These are phyloP conservation scores for Cytidiella melzeri DNA, from an alignment of 768 basidiomycete species.

Conservation along the genomic window DNA sequence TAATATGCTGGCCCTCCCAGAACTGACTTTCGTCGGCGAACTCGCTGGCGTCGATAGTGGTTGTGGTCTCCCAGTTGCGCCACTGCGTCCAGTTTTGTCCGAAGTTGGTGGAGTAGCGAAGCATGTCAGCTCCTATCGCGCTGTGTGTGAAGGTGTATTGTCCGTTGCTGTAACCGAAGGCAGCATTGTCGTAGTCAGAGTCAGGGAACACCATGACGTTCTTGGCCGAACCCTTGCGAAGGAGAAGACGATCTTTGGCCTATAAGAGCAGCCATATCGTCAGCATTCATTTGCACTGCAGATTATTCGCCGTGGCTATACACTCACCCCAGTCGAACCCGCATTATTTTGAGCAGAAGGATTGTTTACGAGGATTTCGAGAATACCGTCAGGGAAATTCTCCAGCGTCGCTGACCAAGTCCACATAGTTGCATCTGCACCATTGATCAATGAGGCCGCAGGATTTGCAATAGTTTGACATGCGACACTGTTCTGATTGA, in stretches of 20 bases:
- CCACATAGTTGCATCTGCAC: conserved; percentile 54
- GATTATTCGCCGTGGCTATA: too few species aligned
- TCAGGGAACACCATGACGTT: conserved; percentile 88
- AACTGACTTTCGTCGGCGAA: conserved; percentile 47
- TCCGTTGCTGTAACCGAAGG: conserved; percentile 52
- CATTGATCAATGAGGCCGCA: conserved; percentile 43
- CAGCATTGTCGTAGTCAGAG: conserved; percentile 64
- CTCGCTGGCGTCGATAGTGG: conserved; percentile 51
- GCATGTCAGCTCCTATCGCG: conserved; percentile 81
- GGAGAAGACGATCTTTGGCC: conserved; percentile 68
- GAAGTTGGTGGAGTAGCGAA: conserved; percentile 85
- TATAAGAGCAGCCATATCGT: conserved; percentile 21
- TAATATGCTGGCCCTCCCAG: conserved; percentile 82
- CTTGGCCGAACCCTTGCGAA: conserved; percentile 69
- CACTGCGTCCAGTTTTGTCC: conserved; percentile 81
- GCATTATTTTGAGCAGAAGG: conserved; percentile 36
- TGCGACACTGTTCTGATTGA: conserved; percentile 35
- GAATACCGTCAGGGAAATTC: conserved; percentile 77
- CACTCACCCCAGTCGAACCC: conserved; percentile 48
- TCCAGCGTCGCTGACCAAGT: conserved; percentile 69
- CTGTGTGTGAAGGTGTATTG: conserved; percentile 75
- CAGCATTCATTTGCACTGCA: too few species aligned
- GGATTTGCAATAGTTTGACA: conserved; percentile 49
- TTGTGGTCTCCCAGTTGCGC: conserved; percentile 71
- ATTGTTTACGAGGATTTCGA: conserved; percentile 64